Conservation (phyloP, 352 stramenopile species). For the Pythium plurisporium region DNA sequence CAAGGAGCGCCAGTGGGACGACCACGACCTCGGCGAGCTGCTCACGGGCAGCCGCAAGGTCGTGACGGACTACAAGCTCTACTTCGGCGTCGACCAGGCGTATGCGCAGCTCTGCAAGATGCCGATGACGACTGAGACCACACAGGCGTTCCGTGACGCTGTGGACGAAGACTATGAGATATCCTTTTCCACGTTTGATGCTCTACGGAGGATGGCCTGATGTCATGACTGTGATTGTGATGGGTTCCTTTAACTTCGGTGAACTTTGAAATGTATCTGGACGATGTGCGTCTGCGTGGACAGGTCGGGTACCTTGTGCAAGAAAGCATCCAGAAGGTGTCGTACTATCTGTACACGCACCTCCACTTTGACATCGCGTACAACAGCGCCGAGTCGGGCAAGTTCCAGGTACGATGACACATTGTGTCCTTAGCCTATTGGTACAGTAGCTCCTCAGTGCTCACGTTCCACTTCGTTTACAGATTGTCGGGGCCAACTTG, state of each 20-base stretch:
- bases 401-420: slow-evolving; percentile 43
- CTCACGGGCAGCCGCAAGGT: slow-evolving; percentile 95
- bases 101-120: slow-evolving; percentile 91
- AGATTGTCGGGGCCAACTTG: slow-evolving; percentile 76
- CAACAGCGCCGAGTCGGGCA: slow-evolving; percentile 83
- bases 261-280: slow-evolving; percentile 97
- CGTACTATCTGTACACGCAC: slow-evolving; percentile 94
- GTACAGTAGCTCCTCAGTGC: background rate
- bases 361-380: slow-evolving; percentile 95
- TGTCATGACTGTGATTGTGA: background rate
- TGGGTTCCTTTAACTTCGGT: slow-evolving; percentile 24
- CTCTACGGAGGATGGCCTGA: background rate
- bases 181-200: slow-evolving; percentile 26
- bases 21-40: slow-evolving; percentile 92
- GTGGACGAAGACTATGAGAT: slow-evolving; percentile 97
- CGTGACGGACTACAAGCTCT: slow-evolving; percentile 78
- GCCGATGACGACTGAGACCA: slow-evolving; percentile 60
- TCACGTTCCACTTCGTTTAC: too few relatives aligned
- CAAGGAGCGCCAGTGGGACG: slow-evolving; percentile 81
- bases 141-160: slow-evolving; percentile 91
- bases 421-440: too few relatives aligned
- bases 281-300: slow-evolving; percentile 95
- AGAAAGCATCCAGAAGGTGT: slow-evolving; percentile 58
- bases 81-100: slow-evolving; percentile 74
- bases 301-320: slow-evolving; percentile 92